Evolutionary conservation across 371 early-diverging fungal species (phyloP), one percentile per base, ranked within the genome.

Genomic region (Basidiobolus heterosporus): DNA sequence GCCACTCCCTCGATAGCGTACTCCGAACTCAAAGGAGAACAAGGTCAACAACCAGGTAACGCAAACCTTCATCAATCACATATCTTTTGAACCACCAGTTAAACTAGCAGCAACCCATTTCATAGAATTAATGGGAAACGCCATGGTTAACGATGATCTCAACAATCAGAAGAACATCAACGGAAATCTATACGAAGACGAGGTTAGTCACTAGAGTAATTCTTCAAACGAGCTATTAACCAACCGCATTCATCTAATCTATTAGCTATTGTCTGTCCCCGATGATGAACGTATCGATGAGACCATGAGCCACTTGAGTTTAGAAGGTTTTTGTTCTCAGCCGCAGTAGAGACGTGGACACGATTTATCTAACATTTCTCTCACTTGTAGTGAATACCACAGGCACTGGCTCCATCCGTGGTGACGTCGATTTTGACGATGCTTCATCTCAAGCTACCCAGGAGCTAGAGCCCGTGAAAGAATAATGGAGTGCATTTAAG

Each of bases 401-500:
- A 3, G 81, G 79, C 14, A 76, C 78, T 2, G 78, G 74, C 13
- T 78, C 77, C 30, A 55, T 74, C 14, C 52, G 71, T 52, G 78
- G 67, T 51, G 46, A 40, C 14, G 6, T 45, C 15, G 40, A 20
- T 9, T 30, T 30, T 30, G 30, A 30, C 30, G 30, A 30, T 9
- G 30, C 30, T 30, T 30, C 30, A 9, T 30, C 30, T 9, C 30
- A 30, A 30, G 30, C 30, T 9, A 30, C 30, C 9, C 30, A 30
- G 30, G 30, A 30, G 30, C 30, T 9, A 30, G 30, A 30, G 30
- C 30, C 30, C 3, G 30, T 30, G 30, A 30, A 30, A 9, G 30
- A 30, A 9, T 30, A 30, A n/a, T n/a, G n/a, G n/a, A n/a, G n/a
- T n/a, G n/a, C n/a, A n/a, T n/a, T n/a, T n/a, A n/a, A n/a, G n/a